These are phyloP conservation scores for Protomyces arabidopsidicola DNA, from an alignment of 1,139 yeast genomes.

Conservation along the genomic window DNA sequence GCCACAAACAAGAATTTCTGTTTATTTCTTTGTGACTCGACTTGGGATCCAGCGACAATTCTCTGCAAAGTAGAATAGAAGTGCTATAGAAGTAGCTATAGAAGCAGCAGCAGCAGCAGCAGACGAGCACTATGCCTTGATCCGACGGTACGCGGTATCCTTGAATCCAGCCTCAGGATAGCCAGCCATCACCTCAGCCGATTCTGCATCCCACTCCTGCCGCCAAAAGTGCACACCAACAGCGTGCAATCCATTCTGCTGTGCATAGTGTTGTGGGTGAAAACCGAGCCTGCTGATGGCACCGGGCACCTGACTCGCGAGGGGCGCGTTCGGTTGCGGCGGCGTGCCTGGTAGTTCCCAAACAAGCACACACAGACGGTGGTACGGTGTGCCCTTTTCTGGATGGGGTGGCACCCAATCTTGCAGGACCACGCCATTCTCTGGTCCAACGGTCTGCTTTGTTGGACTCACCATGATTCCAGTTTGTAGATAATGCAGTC, in stretches of 20 bases:
- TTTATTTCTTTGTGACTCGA: background rate
- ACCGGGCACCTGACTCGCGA: conserved; percentile 8
- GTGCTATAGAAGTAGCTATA: background rate
- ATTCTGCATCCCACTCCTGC: conserved; percentile 58
- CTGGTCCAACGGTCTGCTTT: conserved; percentile 54
- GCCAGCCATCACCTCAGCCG: conserved; percentile 15
- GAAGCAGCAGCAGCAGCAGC: no score
- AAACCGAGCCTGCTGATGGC: conserved; percentile 45
- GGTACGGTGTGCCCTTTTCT: conserved; percentile 76
- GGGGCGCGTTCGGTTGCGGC: conserved; percentile 4
- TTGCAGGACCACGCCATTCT: conserved; percentile 48
- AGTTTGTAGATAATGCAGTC: conserved; percentile 71
- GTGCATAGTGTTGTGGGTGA: conserved; percentile 66
- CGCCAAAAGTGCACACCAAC: conserved; percentile 95
- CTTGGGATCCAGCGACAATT: no score
- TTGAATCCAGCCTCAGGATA: conserved; percentile 9
- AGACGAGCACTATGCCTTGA: conserved; percentile 24
- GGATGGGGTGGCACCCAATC: conserved; percentile 83
- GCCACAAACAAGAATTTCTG: background rate
- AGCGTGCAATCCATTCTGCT: conserved; percentile 53
- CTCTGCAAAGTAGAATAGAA: no score
- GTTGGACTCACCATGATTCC: conserved; percentile 58
- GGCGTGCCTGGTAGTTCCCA: conserved; percentile 56
- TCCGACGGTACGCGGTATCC: conserved; percentile 6
- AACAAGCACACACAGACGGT: conserved; percentile 87